Evolutionary conservation across 106 monocot species (phyloP).

Genomic region (Vanilla planifolia): DNA sequence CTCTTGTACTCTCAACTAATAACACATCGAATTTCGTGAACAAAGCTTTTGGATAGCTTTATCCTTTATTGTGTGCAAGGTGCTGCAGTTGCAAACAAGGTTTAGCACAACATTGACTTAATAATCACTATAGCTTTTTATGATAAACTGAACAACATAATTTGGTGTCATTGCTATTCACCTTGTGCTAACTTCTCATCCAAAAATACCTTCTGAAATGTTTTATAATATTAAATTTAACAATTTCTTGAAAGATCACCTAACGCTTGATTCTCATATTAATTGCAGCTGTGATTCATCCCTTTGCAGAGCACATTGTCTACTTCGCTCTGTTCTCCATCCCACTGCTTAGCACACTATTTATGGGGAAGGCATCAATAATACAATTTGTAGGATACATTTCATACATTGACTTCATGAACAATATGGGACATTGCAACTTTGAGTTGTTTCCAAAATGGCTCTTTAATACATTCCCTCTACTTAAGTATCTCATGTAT

Average conservation of each 20-base stretch:
- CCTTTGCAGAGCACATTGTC: constrained; percentile 52
- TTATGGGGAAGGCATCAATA: constrained; percentile 35
- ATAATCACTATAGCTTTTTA: too few relatives aligned
- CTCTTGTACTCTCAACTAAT: too few relatives aligned
- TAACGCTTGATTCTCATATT: not conserved
- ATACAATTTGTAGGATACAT: constrained; percentile 14
- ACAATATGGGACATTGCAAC: constrained; percentile 87
- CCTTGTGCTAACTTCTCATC: not conserved
- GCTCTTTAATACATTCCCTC: constrained; percentile 56
- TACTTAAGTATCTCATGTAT: constrained; percentile 89
- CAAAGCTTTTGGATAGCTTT: too few relatives aligned
- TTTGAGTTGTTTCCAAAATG: constrained; percentile 66
- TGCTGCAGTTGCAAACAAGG: too few relatives aligned
- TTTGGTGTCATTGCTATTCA: too few relatives aligned
- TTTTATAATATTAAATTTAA: not conserved
- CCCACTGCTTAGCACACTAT: constrained; percentile 28
- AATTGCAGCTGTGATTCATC: constrained; percentile 65
- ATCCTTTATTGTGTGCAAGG: too few relatives aligned
- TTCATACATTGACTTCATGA: constrained; percentile 70
- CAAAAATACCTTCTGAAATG: not conserved
- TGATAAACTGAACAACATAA: too few relatives aligned
- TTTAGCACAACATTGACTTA: too few relatives aligned
- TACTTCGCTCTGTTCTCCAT: constrained; percentile 49
- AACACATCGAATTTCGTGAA: too few relatives aligned
- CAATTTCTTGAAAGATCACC: not conserved